phyloP scores from a whole-genome alignment of 352 stramenopile genomes.

The Phytophthora chlamydospora region DNA sequence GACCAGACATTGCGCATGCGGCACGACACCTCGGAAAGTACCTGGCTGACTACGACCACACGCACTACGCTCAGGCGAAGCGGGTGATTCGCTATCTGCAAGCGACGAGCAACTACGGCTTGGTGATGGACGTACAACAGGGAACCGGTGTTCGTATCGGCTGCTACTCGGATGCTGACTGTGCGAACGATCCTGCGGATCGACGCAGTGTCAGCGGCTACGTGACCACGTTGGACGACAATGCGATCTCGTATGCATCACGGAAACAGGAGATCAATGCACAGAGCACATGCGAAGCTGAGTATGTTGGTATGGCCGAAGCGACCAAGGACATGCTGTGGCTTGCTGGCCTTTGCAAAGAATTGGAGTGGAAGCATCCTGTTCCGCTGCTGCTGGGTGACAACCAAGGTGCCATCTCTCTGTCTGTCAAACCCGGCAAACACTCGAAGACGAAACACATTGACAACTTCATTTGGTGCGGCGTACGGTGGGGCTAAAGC shows the following conservation, averaged over 20 bases:
- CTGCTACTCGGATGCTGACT: conserved; percentile 30
- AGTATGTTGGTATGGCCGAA: conserved; percentile 40
- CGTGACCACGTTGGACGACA: conserved; percentile 25
- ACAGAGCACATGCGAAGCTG: conserved; percentile 32
- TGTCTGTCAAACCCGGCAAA: conserved; percentile 10
- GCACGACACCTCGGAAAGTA: conserved; percentile 9
- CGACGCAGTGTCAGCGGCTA: conserved; percentile 30
- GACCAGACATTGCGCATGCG: conserved; percentile 24
- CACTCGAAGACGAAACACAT: conserved; percentile 31
- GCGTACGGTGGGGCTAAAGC: conserved; percentile 5
- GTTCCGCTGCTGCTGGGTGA: conserved; percentile 14
- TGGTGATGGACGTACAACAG: conserved; percentile 17
- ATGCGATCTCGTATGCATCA: conserved; percentile 28
- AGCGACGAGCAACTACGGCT: conserved; percentile 4
- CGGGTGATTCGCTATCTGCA: conserved; percentile 19
- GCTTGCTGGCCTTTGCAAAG: conserved; percentile 12
- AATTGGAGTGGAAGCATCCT: conserved; percentile 12
- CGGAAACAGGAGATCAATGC: conserved; percentile 37
- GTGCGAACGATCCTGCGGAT: conserved; percentile 29
- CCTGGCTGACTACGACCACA: conserved; percentile 9
- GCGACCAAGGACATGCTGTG: conserved; percentile 27
- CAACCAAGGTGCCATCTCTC: conserved; percentile 5
- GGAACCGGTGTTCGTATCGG: neutral
- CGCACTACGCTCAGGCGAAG: conserved; percentile 15
- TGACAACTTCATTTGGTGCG: conserved; percentile 29